Conservation (phyloP, 106 monocot genomes). For the Acanthochlamys bracteata region DNA sequence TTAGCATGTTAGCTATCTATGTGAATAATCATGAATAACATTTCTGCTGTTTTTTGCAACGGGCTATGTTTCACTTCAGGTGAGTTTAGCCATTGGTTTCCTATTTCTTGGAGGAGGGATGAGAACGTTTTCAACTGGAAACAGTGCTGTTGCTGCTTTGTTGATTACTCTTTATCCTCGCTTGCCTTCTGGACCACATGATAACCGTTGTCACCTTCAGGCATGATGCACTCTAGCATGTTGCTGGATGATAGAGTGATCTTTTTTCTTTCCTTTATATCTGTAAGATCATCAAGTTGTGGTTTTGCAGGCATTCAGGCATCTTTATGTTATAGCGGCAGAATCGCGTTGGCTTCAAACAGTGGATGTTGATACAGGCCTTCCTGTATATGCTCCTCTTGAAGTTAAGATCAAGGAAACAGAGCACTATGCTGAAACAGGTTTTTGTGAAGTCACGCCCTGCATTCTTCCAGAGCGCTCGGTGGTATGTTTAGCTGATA, state of each 20-base stretch:
- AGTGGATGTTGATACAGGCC: constrained; percentile 89
- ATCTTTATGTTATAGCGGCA: constrained; percentile 83
- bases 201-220: constrained; percentile 97
- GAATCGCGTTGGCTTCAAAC: constrained; percentile 93
- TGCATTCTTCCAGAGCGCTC: constrained; percentile 90
- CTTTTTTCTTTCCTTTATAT: no score
- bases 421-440: constrained; percentile 70
- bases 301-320: constrained; percentile 84
- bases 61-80: constrained; percentile 53
- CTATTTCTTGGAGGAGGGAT: constrained; percentile 93
- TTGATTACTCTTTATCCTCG: constrained; percentile 91
- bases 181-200: constrained; percentile 92
- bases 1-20: no score
- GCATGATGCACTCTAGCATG: no score
- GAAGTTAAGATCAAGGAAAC: constrained; percentile 75
- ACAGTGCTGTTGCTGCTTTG: constrained; percentile 86
- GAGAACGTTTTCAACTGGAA: constrained; percentile 85
- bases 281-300: no score
- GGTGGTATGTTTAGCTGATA: constrained; percentile 48
- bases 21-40: no score
- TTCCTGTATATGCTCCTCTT: constrained; percentile 87
- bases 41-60: no score
- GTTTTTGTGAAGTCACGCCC: constrained; percentile 83
- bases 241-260: no score
- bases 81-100: constrained; percentile 89